phyloP scores from a whole-genome alignment of 768 basidiomycete species.

The Collybia sp. region DNA sequence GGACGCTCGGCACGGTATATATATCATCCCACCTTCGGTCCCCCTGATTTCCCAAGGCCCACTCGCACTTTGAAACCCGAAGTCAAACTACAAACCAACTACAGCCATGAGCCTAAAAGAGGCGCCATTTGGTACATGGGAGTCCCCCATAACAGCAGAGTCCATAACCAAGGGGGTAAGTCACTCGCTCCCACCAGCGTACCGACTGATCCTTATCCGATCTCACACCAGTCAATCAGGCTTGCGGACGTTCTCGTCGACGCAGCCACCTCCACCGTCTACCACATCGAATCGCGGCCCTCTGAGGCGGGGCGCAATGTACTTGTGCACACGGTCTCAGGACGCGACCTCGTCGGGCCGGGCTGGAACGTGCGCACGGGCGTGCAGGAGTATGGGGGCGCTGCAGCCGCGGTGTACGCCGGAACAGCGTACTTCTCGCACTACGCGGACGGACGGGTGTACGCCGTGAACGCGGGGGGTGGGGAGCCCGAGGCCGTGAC shows the following conservation, averaged over 20 bases:
- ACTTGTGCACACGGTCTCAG: neutral
- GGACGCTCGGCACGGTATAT: too few species aligned
- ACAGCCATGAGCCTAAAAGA: neutral
- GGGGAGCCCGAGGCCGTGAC: constrained; percentile 47
- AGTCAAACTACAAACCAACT: too few species aligned
- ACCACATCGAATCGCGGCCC: constrained; percentile 10
- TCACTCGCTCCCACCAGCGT: neutral
- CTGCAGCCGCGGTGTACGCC: constrained; percentile 46
- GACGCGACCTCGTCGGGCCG: neutral
- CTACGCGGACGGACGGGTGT: constrained; percentile 43
- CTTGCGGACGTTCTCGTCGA: constrained; percentile 11
- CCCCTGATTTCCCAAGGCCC: too few species aligned
- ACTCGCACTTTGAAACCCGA: too few species aligned
- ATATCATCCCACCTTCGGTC: too few species aligned
- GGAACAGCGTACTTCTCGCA: constrained; percentile 52
- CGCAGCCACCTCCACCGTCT: constrained; percentile 2
- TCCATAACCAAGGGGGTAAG: neutral
- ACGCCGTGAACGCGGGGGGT: constrained; percentile 26
- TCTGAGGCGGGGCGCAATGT: constrained; percentile 7
- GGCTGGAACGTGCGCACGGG: constrained; percentile 40
- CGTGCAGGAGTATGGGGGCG: constrained; percentile 75
- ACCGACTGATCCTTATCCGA: neutral
- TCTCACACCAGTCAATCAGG: constrained; percentile 4
- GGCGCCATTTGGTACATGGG: neutral
- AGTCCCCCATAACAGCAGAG: neutral